Conservation (phyloP, 768 basidiomycete genomes). For the Punctularia strigosozonata region DNA sequence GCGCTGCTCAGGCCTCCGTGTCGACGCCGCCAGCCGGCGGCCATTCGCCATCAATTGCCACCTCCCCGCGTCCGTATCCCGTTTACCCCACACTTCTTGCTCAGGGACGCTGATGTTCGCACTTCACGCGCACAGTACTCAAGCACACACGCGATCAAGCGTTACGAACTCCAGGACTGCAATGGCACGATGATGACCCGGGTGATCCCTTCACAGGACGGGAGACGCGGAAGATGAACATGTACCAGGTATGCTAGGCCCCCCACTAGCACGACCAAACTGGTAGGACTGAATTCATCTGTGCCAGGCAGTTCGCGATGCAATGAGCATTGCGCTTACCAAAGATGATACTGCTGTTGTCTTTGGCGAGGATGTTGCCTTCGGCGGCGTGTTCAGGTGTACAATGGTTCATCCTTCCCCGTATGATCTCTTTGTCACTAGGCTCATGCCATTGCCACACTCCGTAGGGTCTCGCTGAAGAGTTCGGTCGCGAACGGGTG, state of each 20-base stretch:
- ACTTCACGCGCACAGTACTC: conserved; percentile 56
- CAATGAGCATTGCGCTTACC: conserved; percentile 56
- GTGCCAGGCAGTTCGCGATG: no score
- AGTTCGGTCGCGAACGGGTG: conserved; percentile 90
- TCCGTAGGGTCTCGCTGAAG: conserved; percentile 73
- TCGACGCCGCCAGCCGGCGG: not conserved
- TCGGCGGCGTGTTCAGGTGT: conserved; percentile 91
- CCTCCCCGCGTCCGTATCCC: no score
- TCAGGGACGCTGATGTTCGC: not conserved
- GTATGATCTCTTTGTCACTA: not conserved
- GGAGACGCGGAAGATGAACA: conserved; percentile 91
- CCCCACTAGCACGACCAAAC: no score
- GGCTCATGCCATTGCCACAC: not conserved
- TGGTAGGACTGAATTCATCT: no score
- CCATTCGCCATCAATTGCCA: not conserved
- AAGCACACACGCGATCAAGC: conserved; percentile 55
- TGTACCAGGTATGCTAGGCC: no score
- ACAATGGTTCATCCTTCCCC: conserved; percentile 53
- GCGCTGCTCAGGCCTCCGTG: not conserved
- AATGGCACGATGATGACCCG: conserved; percentile 56
- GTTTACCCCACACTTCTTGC: not conserved
- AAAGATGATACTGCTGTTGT: conserved; percentile 85
- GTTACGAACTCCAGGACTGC: conserved; percentile 58
- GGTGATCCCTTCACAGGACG: conserved; percentile 52
- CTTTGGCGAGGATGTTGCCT: conserved; percentile 87